Percentiles rank a stretch among this genome's conserved stretches.
phyloP scores from a whole-genome alignment of 495 filamentous ascomycete species.

The Neurospora sp. region DNA sequence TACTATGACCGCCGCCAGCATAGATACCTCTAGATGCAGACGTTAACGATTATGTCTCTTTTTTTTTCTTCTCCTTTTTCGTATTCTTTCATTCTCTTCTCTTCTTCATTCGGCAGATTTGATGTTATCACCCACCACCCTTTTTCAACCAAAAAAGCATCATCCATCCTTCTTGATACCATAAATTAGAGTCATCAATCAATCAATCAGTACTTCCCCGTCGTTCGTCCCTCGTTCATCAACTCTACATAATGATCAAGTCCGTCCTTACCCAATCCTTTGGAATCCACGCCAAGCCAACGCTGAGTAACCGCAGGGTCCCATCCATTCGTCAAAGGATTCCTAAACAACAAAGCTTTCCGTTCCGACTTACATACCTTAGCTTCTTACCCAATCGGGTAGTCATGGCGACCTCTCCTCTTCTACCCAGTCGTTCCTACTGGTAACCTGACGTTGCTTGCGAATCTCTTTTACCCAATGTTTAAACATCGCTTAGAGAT shows the following conservation, averaged over 20 bases:
- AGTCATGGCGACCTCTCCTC: not conserved
- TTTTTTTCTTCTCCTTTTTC: too few species aligned
- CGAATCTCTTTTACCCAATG: not conserved
- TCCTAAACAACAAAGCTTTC: not conserved
- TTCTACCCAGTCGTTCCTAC: not conserved
- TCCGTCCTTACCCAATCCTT: not conserved
- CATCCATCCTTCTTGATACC: too few species aligned
- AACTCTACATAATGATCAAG: too few species aligned
- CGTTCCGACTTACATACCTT: not conserved
- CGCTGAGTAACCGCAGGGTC: not conserved
- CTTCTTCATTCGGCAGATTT: too few species aligned
- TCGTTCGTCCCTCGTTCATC: too few species aligned
- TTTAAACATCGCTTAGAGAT: not conserved
- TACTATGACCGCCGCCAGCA: not conserved
- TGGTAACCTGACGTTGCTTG: not conserved
- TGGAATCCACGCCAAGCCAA: not conserved
- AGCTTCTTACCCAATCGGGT: not conserved
- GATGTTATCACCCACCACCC: too few species aligned
- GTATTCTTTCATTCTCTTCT: too few species aligned
- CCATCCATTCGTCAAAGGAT: not conserved
- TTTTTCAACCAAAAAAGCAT: too few species aligned
- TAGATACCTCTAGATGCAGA: too few species aligned
- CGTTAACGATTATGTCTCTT: too few species aligned
- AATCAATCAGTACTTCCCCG: not conserved
- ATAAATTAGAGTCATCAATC: too few species aligned